Base-by-base conservation (phyloP, 106 monocot species). In the Allium fistulosum region DNA sequence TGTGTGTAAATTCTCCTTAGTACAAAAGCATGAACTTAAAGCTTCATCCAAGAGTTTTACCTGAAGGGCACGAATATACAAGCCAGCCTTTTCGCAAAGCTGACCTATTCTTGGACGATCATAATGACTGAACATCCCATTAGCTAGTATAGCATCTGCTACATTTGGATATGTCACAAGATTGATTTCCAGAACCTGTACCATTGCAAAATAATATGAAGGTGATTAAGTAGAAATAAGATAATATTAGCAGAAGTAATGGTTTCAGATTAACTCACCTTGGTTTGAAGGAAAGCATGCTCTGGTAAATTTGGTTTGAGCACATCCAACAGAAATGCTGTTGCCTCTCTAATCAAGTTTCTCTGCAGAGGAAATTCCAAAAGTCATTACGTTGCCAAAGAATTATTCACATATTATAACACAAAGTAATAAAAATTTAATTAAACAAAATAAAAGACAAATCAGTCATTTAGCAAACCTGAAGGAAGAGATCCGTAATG, bases 41-140 rank as follows among this genome's bases (percentile, higher is more conserved):
- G 6, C 13, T 51, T 55, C 7, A 55, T 15, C 37, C 46, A 57
- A 52, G 0, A 62, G 48, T 62, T 67, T 62, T 76, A 97, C 97
- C 89, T 97, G 97, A 77, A 97, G 92, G 45, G 97, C 97, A 60
- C 97, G 77, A 72, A 90, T 71, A 71, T 80, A 97, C 46, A 97
- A 78, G 53, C 97, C 97, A 75, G 97, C 97, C 69, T 97, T 97
- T 78, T 97, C 92, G 79, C 89, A 97, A 47, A 97, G 76, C 74
- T 97, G 97, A 62, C 89, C 97, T 65, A 97, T 89, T 16, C 97
- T 76, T 67, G 97, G 97, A 67, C 97, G 92, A 62, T 97, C 97
- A 77, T 97, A 97, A 69, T 97, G 97, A 73, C 80, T 89, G 60
- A 97, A 97, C 97, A 97, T 97, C 62, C 97, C 97, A 87, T 99